Base-by-base conservation (phyloP, 208 protist species). In the Zelonia costaricensis region DNA sequence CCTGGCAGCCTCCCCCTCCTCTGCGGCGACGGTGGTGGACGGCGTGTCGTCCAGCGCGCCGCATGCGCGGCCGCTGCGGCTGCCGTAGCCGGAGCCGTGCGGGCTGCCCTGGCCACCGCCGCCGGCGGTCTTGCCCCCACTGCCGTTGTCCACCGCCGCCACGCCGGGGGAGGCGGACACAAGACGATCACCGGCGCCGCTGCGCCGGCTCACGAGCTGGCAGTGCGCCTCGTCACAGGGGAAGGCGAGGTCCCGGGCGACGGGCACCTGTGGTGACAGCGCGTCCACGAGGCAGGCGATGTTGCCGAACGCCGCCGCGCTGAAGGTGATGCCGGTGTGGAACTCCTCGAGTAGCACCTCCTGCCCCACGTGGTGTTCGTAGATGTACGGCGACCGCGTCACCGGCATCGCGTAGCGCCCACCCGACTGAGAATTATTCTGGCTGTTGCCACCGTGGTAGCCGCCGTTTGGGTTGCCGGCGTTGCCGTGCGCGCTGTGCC, bases 311-410 rank as follows among this genome's bases (percentile, higher is more conserved):
- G 62, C 54, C 18, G 45, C 9, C 8, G 63, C 35, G 59, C 78
- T 74, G 66, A 92, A 89, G 13, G 65, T 51, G 40, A 83, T 48
- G 25, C 81, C 73, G 27, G 59, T 40, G 58, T 87, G 74, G n/a
- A 53, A 56, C 54, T 91, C 81, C 70, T 92, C 88, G 38, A 92
- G 61, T 62, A 77, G 73, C 47, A 82, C 36, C 56, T 92, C 83
- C 60, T 88, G 68, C 33, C 56, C 71, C 13, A 57, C 76, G 57
- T 81, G 69, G 44, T 88, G 75, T 66, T 91, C 80, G 62, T 94
- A 94, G 33, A 93, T 55, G 36, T 79, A 75, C 13, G 52, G 40
- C 30, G 63, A 58, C 4, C 51, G 59, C 55, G 56, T 25, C 53
- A 18, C 20, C 40, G 42, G 30, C 2, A 33, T 36, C 16, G 42